Conservation (phyloP, 1,284 basidiomycete genomes). For the Golubevia pallescens region DNA sequence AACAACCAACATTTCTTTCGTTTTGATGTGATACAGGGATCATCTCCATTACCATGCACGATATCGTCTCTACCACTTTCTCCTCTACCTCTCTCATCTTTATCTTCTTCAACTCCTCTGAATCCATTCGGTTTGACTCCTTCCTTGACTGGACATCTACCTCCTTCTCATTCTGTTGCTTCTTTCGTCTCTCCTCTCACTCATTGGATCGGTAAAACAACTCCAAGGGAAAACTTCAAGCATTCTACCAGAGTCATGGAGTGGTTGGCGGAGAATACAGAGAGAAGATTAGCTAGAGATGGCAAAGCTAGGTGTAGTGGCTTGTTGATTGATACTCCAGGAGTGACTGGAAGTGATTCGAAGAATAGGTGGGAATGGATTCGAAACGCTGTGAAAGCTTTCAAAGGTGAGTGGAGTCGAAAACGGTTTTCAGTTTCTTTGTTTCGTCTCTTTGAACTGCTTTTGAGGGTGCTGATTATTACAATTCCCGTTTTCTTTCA, state of each 20-base stretch:
- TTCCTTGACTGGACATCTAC: conserved; percentile 46
- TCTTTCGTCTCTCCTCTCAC: conserved; percentile 39
- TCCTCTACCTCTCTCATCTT: conserved; percentile 39
- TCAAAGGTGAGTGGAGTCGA: conserved; percentile 12
- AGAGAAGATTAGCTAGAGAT: conserved; percentile 47
- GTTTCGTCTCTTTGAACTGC: neutral
- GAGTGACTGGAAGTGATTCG: conserved; percentile 45
- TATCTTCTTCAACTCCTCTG: conserved; percentile 53
- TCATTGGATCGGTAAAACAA: conserved; percentile 51
- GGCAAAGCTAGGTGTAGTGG: conserved; percentile 51
- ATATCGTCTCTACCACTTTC: conserved; percentile 48
- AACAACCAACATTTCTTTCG: neutral
- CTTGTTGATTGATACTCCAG: conserved; percentile 54
- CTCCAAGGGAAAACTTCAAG: conserved; percentile 38
- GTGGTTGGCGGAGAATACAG: conserved; percentile 42
- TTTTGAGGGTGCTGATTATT: conserved; percentile 27
- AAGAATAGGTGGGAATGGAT: conserved; percentile 46
- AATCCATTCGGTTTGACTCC: conserved; percentile 50
- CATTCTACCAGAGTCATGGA: conserved; percentile 48
- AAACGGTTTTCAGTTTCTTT: neutral
- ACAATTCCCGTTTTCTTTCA: no score
- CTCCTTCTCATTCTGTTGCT: conserved; percentile 38
- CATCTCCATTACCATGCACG: conserved; percentile 53
- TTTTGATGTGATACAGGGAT: no score
- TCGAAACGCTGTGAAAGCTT: conserved; percentile 35